Base-by-base conservation (phyloP, 2,329 filamentous ascomycete species). In the Mollisia scopiformis region DNA sequence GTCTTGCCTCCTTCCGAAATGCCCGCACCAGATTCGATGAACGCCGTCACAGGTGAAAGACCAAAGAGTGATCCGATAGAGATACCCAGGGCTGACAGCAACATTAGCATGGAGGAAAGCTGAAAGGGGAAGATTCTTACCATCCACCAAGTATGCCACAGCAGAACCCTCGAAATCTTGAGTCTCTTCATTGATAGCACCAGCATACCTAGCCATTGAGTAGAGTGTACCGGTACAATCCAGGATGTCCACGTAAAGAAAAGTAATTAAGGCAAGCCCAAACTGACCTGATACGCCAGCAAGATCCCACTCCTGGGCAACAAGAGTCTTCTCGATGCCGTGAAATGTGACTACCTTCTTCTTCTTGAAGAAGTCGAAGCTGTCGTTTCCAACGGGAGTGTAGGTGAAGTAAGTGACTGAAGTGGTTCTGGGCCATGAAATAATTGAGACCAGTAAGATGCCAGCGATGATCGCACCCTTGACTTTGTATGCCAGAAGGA, bases 181-280 rank as follows among this genome's bases (percentile, higher is more conserved):
- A 0, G 92, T 95, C 55, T 86, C 83, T 66, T 91, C 88, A 68
- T 96, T 90, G 72, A 96, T 88, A 55, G 90, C 85, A 46, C 90
- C 87, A 66, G 88, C 88, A 75, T 94, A 95, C 30, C 88, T 88
- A 19, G 92, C 92, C 92, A 96, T 96, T 19, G 91, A 91, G 78
- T 96, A 96, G 62, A 96, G 79, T 1, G 92, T 96, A 68, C 91
- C 92, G 0, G 92, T 96, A 67, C 87, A 88, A 75, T 96, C 92
- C 49, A 96, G 84, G 63, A 96, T 94, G 71, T 96, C 92, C 65
- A 96, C 92, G 71, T 96, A 96, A 25, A 96, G 82, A 78, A 96
- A 96, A 2, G 92, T 96, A 74, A 96, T 88, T 65, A 96, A 86
- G 0, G 92, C 92, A 54, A 96, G 81, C 27, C 89, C 91, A 71